Evolutionary conservation across 2,329 filamentous ascomycete species (phyloP), one percentile per base, ranked within the genome.

Genomic region (Calonectria pteridis): DNA sequence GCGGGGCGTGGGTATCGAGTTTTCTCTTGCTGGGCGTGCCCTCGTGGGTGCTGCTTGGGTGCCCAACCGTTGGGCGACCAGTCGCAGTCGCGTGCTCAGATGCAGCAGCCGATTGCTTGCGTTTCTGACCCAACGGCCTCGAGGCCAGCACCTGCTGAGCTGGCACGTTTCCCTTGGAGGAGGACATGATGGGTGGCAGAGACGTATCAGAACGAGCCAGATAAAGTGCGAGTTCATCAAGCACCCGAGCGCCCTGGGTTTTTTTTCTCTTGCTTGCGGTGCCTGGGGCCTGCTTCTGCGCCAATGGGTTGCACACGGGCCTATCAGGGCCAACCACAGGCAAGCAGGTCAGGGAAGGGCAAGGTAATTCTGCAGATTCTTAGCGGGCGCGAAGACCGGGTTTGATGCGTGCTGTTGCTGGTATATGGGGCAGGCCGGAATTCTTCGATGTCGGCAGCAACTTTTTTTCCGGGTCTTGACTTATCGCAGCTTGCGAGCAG

Each of bases 101-200:
- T 78, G 78, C 80, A 77, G 81, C 80, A 77, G 81, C 79, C 71
- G 80, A 78, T 75, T 83, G 81, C 84, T 91, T 91, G 84, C 91
- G 89, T 86, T 91, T 91, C 82, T 91, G 88, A 84, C 90, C 90
- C 87, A 91, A 88, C 86, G 89, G 88, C 82, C 91, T 91, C 90
- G 90, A 91, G 76, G 89, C 89, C 71, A 90, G 90, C 75, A 89
- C 85, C 78, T 85, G 86, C 82, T 86, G 86, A 75, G 84, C 80
- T 84, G 85, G 84, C 84, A 86, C 84, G 80, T 81, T 83, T 78
- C 83, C 83, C 78, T 81, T 83, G 80, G 85, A 82, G 78, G 85
- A 86, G 78, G 84, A 86, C 85, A 88, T 88, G 82, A 79, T 84
- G 78, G 77, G 79, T 70, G 75, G 71, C 55, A 77, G 63, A 76